Percentiles rank a stretch among this genome's conserved stretches.
Conservation (phyloP, 2,329 filamentous ascomycete genomes). For the Trichoderma sp. region DNA sequence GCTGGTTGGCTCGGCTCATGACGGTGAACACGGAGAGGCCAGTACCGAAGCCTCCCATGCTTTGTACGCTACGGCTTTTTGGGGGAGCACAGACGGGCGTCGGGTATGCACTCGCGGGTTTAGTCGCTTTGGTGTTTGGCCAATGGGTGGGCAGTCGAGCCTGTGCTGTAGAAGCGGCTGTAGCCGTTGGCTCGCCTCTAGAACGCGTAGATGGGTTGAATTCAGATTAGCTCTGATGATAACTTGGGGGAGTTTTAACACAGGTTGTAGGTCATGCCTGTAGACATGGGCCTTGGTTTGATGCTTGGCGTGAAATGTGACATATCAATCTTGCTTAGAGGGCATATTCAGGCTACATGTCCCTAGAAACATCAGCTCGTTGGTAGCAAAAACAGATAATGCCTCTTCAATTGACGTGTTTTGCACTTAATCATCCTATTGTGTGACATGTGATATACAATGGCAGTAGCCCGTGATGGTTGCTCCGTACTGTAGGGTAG, state of each 20-base stretch:
- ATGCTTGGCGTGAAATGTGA: neutral
- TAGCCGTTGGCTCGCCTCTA: neutral
- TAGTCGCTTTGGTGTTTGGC: neutral
- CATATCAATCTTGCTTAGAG: neutral
- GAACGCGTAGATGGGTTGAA: neutral
- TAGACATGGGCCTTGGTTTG: neutral
- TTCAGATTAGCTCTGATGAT: neutral
- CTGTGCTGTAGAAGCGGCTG: neutral
- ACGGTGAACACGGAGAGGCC: neutral
- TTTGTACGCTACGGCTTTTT: neutral
- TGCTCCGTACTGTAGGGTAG: neutral
- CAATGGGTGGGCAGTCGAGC: neutral
- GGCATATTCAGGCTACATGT: neutral
- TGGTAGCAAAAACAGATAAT: neutral
- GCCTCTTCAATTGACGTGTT: neutral
- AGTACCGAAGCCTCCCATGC: neutral
- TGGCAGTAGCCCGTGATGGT: neutral
- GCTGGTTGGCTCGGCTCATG: slow-evolving; percentile 5
- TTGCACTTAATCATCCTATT: neutral
- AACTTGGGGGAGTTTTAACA: neutral
- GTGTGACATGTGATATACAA: neutral
- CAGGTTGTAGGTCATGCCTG: neutral
- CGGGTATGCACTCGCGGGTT: neutral
- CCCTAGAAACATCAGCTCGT: neutral
- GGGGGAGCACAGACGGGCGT: neutral